Evolutionary conservation across 2,329 filamentous ascomycete species (phyloP).

Genomic region (Beauveria varroae): DNA sequence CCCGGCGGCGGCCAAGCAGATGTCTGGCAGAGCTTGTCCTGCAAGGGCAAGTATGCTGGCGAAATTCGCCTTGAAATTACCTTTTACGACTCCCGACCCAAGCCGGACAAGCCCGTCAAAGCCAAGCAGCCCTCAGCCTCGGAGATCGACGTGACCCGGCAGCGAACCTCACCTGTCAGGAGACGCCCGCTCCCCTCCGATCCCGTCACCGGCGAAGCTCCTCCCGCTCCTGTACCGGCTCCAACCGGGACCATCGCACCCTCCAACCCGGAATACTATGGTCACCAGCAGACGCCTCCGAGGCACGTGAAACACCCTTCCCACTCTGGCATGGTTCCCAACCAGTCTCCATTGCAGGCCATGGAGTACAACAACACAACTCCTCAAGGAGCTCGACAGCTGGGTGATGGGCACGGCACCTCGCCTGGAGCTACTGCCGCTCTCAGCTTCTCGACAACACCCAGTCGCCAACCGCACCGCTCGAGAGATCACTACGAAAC

Average conservation of each 20-base stretch:
- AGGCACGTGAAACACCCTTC: conserved; percentile 35
- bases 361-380: conserved; percentile 42
- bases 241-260: conserved; percentile 19
- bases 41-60: conserved; percentile 89
- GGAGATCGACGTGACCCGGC: conserved; percentile 27
- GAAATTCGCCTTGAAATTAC: conserved; percentile 94
- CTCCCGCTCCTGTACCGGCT: conserved; percentile 19
- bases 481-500: conserved; percentile 30
- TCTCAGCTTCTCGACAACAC: conserved; percentile 13
- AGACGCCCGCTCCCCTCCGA: conserved; percentile 77
- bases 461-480: conserved; percentile 24
- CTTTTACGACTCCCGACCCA: conserved; percentile 85
- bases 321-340: conserved; percentile 35
- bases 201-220: conserved; percentile 52
- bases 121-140: conserved; percentile 34
- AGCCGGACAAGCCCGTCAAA: conserved; percentile 64
- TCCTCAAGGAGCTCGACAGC: conserved; percentile 26
- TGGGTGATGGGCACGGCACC: conserved; percentile 30
- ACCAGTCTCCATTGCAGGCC: conserved; percentile 45
- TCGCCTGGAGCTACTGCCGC: conserved; percentile 21
- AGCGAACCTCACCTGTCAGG: conserved; percentile 60
- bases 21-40: conserved; percentile 81
- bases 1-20: conserved; percentile 89
- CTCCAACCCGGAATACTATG: conserved; percentile 27
- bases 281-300: conserved; percentile 37